Conservation (phyloP, 169 alveolate genomes). For the Eimeria sp. region DNA sequence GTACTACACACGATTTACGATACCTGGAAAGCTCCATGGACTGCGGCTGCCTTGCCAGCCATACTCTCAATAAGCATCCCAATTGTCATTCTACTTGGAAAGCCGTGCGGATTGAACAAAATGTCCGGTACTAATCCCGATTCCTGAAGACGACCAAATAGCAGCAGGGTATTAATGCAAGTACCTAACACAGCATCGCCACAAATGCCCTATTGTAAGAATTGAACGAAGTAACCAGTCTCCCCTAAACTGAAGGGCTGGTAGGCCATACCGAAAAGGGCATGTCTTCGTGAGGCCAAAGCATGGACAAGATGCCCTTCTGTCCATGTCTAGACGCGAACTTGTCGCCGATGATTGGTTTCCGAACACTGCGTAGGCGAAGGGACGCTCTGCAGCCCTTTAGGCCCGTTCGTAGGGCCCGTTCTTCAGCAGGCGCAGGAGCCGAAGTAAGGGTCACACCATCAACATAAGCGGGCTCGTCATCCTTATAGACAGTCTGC, state of each 20-base stretch:
- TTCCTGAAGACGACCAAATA: slow-evolving; percentile 87
- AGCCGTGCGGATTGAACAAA: slow-evolving; percentile 99
- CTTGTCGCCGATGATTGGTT: slow-evolving; percentile 99
- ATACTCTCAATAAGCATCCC: slow-evolving; percentile 99
- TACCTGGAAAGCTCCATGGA: slow-evolving; percentile 96
- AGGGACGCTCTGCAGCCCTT: slow-evolving; percentile 83
- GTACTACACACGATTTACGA: slow-evolving; percentile 42
- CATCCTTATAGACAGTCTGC: slow-evolving; percentile 86
- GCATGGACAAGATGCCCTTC: slow-evolving; percentile 97
- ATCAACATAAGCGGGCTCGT: slow-evolving; percentile 89
- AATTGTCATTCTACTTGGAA: slow-evolving; percentile 99
- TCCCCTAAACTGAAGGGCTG: background rate
- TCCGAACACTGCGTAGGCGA: slow-evolving; percentile 88
- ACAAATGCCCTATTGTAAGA: background rate
- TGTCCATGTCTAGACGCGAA: slow-evolving; percentile 99
- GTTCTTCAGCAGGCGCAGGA: slow-evolving; percentile 66
- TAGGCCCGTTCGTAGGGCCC: slow-evolving; percentile 34
- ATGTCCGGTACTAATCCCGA: slow-evolving; percentile 99
- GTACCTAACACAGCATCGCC: background rate
- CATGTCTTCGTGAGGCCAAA: slow-evolving; percentile 96
- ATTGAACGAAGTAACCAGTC: background rate
- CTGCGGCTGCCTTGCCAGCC: slow-evolving; percentile 99
- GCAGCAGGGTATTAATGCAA: background rate
- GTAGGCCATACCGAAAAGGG: slow-evolving; percentile 93
- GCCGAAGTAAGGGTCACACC: slow-evolving; percentile 84